These are phyloP conservation scores for Thalassiosira oceanica DNA, from an alignment of 352 stramenopile genomes.

Conservation along the genomic window DNA sequence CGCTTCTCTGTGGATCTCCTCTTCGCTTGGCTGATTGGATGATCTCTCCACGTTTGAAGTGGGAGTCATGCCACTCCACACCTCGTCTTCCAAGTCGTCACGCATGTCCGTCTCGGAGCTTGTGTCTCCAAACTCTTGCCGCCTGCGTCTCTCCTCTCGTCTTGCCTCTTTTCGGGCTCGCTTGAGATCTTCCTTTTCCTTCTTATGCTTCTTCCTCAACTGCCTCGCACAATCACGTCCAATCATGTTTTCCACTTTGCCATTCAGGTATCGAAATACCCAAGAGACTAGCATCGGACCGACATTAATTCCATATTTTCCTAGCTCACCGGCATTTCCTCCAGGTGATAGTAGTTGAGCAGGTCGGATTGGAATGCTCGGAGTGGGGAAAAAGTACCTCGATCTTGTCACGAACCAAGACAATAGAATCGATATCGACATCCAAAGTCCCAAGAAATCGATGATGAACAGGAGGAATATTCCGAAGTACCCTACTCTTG, in stretches of 20 bases:
- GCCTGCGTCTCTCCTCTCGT: conserved; percentile 30
- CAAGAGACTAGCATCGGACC: conserved; percentile 73
- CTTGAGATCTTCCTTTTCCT: conserved; percentile 45
- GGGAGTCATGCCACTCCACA: too few species aligned
- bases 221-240: conserved; percentile 55
- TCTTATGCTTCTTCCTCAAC: conserved; percentile 47
- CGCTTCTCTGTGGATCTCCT: conserved; percentile 32
- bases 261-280: conserved; percentile 62
- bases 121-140: too few species aligned
- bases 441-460: conserved; percentile 65
- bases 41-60: background rate
- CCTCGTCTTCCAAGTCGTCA: too few species aligned
- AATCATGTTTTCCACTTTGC: conserved; percentile 61
- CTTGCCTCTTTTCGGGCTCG: conserved; percentile 22
- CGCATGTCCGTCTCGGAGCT: too few species aligned
- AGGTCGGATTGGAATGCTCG: conserved; percentile 50
- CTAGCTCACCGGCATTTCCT: conserved; percentile 30
- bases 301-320: conserved; percentile 75
- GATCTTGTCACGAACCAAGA: conserved; percentile 64
- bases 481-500: conserved; percentile 45
- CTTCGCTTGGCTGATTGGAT: conserved; percentile 51
- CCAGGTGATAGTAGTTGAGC: conserved; percentile 49
- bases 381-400: conserved; percentile 74
- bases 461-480: conserved; percentile 65
- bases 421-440: conserved; percentile 61